Conservation (phyloP, 345 rosid genomes). For the Bretschneidera sinensis region DNA sequence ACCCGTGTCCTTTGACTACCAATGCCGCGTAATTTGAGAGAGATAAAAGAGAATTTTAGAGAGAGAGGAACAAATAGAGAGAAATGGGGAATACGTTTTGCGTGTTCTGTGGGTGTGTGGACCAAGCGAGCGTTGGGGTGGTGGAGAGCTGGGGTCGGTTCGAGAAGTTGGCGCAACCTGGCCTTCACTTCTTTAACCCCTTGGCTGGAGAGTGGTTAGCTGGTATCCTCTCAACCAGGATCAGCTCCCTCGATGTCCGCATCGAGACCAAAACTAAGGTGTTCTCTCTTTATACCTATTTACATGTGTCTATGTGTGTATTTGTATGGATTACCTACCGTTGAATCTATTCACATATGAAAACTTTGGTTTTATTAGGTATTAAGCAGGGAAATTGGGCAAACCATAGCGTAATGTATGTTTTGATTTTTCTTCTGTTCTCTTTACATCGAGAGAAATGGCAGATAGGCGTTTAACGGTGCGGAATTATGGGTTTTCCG, state of each 20-base stretch:
- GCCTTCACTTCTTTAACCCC: constrained; percentile 73
- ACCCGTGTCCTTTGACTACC: no score
- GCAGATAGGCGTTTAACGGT: no score
- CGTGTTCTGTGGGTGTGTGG: constrained; percentile 55
- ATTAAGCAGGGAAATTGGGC: no score
- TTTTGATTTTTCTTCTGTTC: no score
- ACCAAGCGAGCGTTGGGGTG: constrained; percentile 80
- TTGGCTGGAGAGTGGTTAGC: constrained; percentile 68
- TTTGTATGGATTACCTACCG: no score
- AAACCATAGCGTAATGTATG: no score
- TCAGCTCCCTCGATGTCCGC: constrained; percentile 80
- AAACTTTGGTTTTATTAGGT: no score
- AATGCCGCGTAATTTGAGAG: neutral
- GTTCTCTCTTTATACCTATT: neutral
- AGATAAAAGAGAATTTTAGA: constrained; percentile 18
- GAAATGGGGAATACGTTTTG: constrained; percentile 61
- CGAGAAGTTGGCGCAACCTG: constrained; percentile 78
- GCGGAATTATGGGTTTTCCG: no score
- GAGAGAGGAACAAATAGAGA: neutral
- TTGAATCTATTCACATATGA: no score
- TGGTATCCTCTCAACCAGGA: constrained; percentile 84
- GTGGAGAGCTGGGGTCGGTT: constrained; percentile 93
- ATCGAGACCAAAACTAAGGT: constrained; percentile 97
- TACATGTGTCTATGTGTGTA: no score
- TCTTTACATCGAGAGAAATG: no score